Percentiles rank a stretch among this genome's conserved stretches.
phyloP scores from a whole-genome alignment of 345 rosid species.

The Dipteronia sinensis region DNA sequence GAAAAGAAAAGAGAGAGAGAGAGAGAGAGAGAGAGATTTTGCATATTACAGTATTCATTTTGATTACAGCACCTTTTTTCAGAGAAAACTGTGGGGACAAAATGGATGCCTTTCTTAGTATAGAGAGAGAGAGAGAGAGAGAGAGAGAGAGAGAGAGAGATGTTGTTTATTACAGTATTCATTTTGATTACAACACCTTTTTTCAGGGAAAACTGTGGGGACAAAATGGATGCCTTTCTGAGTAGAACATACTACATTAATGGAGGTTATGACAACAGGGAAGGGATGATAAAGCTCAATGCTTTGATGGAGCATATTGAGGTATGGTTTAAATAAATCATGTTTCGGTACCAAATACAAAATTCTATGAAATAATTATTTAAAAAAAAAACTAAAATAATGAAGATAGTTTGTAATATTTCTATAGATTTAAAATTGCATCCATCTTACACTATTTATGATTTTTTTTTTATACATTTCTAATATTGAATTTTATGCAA shows the following conservation, averaged over 20 bases:
- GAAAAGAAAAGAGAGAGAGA: too few relatives aligned
- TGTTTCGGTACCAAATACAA: neutral
- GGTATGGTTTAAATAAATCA: conserved; percentile 35
- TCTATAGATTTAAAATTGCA: neutral
- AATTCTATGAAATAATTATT: neutral
- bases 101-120: conserved; percentile 63
- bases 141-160: neutral
- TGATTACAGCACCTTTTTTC: conserved; percentile 18
- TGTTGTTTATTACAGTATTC: neutral
- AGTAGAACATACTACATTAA: conserved; percentile 59
- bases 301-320: conserved; percentile 65
- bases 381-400: neutral
- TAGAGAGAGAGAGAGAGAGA: too few relatives aligned
- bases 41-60: neutral
- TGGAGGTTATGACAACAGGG: conserved; percentile 62
- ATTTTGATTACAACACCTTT: neutral
- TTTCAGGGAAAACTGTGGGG: conserved; percentile 63
- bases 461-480: neutral
- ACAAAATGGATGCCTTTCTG: conserved; percentile 66
- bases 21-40: neutral
- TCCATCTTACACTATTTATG: neutral
- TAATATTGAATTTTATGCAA: neutral
- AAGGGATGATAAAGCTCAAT: conserved; percentile 65
- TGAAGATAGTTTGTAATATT: neutral
- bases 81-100: conserved; percentile 69